Evolutionary conservation across 306 rosid species (phyloP).

Genomic region (Quercus engelmannii): DNA sequence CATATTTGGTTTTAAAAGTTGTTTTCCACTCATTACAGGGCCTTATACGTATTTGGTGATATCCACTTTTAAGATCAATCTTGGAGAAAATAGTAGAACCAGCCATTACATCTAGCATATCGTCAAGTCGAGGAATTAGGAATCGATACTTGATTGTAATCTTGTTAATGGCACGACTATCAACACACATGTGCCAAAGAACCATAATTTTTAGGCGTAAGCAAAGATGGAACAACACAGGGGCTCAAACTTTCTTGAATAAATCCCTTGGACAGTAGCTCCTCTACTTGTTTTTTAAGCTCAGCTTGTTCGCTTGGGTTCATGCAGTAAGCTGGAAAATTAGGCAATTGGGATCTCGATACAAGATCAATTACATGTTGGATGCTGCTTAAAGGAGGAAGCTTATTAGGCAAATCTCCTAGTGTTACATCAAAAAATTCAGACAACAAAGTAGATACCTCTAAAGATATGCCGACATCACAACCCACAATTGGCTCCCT

Average conservation of each 20-base stretch:
- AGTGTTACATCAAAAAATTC: too few relatives aligned
- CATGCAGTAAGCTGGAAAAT: too few relatives aligned
- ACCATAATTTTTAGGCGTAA: background rate
- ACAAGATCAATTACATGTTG: too few relatives aligned
- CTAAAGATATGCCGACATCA: too few relatives aligned
- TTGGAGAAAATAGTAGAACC: background rate
- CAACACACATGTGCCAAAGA: background rate
- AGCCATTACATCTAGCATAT: background rate
- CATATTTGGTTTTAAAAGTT: background rate
- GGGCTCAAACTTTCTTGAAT: background rate
- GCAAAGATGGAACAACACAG: background rate
- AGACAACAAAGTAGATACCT: too few relatives aligned
- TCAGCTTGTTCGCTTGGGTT: too few relatives aligned
- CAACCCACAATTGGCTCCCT: too few relatives aligned
- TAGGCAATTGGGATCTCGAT: too few relatives aligned
- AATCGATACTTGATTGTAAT: background rate
- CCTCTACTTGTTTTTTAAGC: too few relatives aligned
- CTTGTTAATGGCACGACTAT: background rate
- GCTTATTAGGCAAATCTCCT: too few relatives aligned
- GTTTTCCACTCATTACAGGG: background rate
- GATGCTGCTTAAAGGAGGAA: too few relatives aligned
- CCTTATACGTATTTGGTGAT: background rate
- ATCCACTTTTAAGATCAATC: background rate
- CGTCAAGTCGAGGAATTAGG: background rate
- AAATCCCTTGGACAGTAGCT: background rate